Evolutionary conservation across 108 stramenopile genomes (phyloP), one percentile per base, ranked within the genome.

Genomic region (Cyclotella sp.): DNA sequence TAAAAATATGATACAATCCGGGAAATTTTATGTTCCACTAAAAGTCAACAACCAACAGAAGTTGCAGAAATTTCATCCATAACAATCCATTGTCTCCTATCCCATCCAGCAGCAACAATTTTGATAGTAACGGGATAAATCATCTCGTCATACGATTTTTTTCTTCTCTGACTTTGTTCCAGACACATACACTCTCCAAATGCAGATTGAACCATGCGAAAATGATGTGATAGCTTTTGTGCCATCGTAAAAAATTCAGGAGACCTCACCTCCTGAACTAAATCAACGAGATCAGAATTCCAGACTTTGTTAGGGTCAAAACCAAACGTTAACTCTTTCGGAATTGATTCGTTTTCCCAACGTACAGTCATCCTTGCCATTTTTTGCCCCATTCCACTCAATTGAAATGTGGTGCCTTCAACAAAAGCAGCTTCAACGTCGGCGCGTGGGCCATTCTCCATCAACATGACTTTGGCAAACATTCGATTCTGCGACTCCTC

Each of bases 391-490:
- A 6, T 42, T 34, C 10, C 39, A 26, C 26, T 58, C 13, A 74
- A 52, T 24, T 27, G 63, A 64, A 74, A 43, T 49, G 51, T 74
- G 9, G 73, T 64, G 21, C 73, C 73, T 60, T 74, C 73, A 4
- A 42, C 63, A 29, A 64, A 74, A 42, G 46, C 53, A 24, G 53
- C 45, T 42, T 74, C 40, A 22, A 74, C 42, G 45, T 74, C 73
- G 34, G 34, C 60, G 64, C 24, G 11, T 27, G 62, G 63, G 39
- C 61, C 63, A 55, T 74, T 74, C 41, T 64, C 63, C 73, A 74
- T 74, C 0, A 74, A 41, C 63, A 54, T 74, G 21, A 57, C 63
- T 74, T 74, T 74, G 0, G 52, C 73, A 44, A 74, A 16, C 44
- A 51, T 22, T 39, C 44, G 42, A 51, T 39, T 41, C 16, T 3